Evolutionary conservation across 306 rosid genomes (phyloP), one percentile per base, ranked within the genome.

Genomic region (Styphnolobium japonicum): DNA sequence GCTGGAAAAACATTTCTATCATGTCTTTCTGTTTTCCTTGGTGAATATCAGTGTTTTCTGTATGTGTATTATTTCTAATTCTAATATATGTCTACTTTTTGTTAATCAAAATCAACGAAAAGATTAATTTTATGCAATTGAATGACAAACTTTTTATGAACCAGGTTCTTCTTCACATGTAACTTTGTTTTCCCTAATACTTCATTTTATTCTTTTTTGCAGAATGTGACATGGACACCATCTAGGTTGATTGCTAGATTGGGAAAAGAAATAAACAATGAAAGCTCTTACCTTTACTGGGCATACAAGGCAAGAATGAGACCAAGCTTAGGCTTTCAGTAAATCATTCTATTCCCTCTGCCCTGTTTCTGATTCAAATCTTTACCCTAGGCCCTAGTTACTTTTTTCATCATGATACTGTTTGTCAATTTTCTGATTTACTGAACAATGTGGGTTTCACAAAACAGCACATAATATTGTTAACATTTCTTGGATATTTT

Each of bases 221-320:
- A 91, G 99, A 89, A 90, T 61, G 75, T 86, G 69, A n/a, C 33
- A 66, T 95, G 99, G 98, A 87, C 97, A 9, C 99, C 99, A 0
- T 95, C 99, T 6, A 93, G 87, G 85, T 57, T 95, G 81, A 91
- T 86, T 27, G 88, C 90, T 77, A 96, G 97, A 42, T 71, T 95
- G 92, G 99, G 99, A 67, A 91, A 89, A 85, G 97, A 95, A 78
- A 93, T 93, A 77, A 85, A 90, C 78, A 84, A 95, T 66, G 86
- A 84, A 83, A 84, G 86, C 79, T 95, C 99, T 22, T 95, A 91
- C 73, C 99, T 95, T 49, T 93, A 90, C 80, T 95, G 99, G 98
- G 97, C 98, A 3, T 88, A 91, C 74, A 88, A 86, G 96, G 99
- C 80, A 85, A 80, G 92, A 78, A 23, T 55, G 63, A 53, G 40